Evolutionary conservation across 1,284 basidiomycete species (phyloP), one percentile per base, ranked within the genome.

Genomic region (Naganishia sp.): DNA sequence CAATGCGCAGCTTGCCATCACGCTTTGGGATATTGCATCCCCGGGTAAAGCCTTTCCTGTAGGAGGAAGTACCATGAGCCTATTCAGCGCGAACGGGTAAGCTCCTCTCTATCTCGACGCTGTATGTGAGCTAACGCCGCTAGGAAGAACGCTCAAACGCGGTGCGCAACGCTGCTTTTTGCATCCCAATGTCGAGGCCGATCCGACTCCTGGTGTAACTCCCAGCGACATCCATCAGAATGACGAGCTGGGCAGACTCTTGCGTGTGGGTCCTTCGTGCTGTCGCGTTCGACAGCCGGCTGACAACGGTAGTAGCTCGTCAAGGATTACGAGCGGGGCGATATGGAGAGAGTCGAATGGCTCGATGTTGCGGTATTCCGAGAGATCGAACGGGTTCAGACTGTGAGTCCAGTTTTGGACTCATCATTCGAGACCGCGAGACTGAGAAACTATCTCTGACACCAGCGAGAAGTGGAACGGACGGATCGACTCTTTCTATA

Each of bases 341-440:
- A 97, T 77, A 82, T 99, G n/a, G 86, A 89, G 1, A 91, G 93
- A 75, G 88, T 91, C 1, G 94, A 97, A 70, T 99, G 96, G 95
- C 82, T 99, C 3, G 95, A 99, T 77, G 90, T 91, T 70, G 82
- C 96, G 76, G 88, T 90, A 1, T 98, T 96, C 78, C 83, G 94
- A 42, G 90, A 90, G 80, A 95, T 98, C 82, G 94, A 94, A 71
- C 89, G 92, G 73, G 87, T 93, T 31, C 93, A 96, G 77, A 86
- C 90, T 1, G 92, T 92, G 76, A 69, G 87, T 80, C 25, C 16
- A 18, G 31, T 18, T 55, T 6, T 9, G 13, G 13, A 23, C n/a
- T 15, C 36, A 45, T 55, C 11, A 13, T 48, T 23, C n/a, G 15
- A 33, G 23, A 10, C 28, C 23, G 13, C 3, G 49, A n/a, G 31